A percentile compares a stretch with the other conserved stretches of the same genome.
These are phyloP conservation scores for Suhomyces bokatorum DNA, from an alignment of 1,139 yeast species.

Conservation along the genomic window DNA sequence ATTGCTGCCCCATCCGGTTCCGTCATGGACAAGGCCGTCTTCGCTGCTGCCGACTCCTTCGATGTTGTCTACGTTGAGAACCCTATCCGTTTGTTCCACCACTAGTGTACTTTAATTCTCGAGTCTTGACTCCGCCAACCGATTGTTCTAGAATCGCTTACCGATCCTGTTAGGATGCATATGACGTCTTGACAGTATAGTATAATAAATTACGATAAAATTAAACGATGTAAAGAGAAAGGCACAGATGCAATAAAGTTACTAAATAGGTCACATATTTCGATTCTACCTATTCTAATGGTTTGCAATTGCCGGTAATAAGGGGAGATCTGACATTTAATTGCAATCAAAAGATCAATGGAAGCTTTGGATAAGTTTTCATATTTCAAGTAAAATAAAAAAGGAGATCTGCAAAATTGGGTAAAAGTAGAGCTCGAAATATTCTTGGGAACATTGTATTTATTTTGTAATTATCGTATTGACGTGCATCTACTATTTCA, in stretches of 20 bases:
- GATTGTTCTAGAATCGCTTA: not conserved
- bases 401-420: not conserved
- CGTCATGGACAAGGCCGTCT: conserved; percentile 95
- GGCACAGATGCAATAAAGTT: no score
- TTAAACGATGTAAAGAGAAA: not conserved
- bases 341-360: no score
- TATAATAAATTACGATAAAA: conserved; percentile 1
- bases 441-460: no score
- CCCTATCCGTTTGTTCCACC: conserved; percentile 97
- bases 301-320: no score
- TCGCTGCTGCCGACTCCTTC: conserved; percentile 90
- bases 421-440: not conserved
- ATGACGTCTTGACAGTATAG: not conserved
- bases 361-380: no score
- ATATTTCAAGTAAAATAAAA: no score
- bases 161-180: not conserved
- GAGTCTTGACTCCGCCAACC: conserved; percentile 4
- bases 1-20: conserved; percentile 97
- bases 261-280: no score
- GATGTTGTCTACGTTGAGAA: conserved; percentile 89
- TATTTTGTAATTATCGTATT: no score
- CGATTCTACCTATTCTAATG: no score
- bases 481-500: no score
- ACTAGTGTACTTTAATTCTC: conserved; percentile 40
- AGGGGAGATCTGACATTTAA: no score